Conservation (phyloP, 768 basidiomycete species). For the Hericium coralloides region DNA sequence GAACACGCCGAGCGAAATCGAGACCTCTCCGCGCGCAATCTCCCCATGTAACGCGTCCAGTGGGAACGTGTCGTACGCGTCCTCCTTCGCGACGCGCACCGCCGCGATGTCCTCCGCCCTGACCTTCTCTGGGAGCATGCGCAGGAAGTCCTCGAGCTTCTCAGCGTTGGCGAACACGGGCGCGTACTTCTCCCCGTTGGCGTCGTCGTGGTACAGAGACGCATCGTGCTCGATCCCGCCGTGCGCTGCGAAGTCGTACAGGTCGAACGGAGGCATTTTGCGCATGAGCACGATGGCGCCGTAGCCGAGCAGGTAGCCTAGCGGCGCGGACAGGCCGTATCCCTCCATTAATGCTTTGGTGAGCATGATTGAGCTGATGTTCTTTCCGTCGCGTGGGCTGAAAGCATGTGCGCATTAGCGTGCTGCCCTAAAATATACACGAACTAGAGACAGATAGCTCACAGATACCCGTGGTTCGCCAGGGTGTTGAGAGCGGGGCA, state of each 20-base stretch:
- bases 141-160: slow-evolving; percentile 26
- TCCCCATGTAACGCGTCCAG: slow-evolving; percentile 39
- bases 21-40: slow-evolving; percentile 50
- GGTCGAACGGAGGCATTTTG: slow-evolving; percentile 26
- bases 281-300: slow-evolving; percentile 19
- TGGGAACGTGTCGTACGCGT: slow-evolving; percentile 17
- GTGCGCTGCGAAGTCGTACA: slow-evolving; percentile 45
- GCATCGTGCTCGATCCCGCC: slow-evolving; percentile 59
- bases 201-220: slow-evolving; percentile 48
- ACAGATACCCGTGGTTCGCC: slow-evolving; percentile 64
- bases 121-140: slow-evolving; percentile 25
- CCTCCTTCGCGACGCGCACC: slow-evolving; percentile 39
- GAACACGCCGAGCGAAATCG: slow-evolving; percentile 27
- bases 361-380: slow-evolving; percentile 9
- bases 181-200: slow-evolving; percentile 25
- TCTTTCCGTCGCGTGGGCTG: slow-evolving; percentile 36
- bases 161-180: slow-evolving; percentile 28
- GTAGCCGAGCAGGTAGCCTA: slow-evolving; percentile 44
- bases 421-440: too few species aligned
- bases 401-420: background rate
- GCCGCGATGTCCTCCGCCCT: slow-evolving; percentile 31
- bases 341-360: background rate
- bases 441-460: background rate
- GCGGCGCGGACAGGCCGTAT: slow-evolving; percentile 51
- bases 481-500: slow-evolving; percentile 68